Evolutionary conservation across 1,284 basidiomycete genomes (phyloP).

Genomic region (Ganoderma sinense): DNA sequence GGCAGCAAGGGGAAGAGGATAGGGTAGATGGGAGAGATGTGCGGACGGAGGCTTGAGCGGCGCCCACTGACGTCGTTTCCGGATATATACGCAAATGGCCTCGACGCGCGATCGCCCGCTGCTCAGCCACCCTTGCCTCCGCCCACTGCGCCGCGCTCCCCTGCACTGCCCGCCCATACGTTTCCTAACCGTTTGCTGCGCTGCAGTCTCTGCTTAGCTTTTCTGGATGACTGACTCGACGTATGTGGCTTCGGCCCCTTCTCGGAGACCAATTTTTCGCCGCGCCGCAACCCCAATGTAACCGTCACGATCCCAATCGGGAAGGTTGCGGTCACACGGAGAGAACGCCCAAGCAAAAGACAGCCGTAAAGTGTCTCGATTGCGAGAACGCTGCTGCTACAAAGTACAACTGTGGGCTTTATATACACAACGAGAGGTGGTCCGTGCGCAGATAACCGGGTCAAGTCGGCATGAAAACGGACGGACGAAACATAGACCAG

Average conservation of each 20-base stretch:
- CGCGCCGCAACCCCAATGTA: background rate
- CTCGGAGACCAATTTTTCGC: background rate
- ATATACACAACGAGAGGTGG: too few species aligned
- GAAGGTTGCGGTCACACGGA: too few species aligned
- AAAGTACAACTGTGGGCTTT: too few species aligned
- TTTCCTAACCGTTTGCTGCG: slow-evolving; percentile 11
- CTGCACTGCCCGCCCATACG: slow-evolving; percentile 19
- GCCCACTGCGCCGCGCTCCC: slow-evolving; percentile 22
- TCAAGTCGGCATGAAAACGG: too few species aligned
- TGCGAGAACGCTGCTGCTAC: too few species aligned
- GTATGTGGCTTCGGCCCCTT: background rate
- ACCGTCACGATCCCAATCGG: too few species aligned
- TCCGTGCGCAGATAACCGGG: too few species aligned
- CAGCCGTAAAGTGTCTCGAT: too few species aligned
- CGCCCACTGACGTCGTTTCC: slow-evolving; percentile 31
- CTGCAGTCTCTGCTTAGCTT: slow-evolving; percentile 8
- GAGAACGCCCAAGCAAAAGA: too few species aligned
- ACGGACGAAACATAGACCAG: too few species aligned
- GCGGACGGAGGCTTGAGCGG: slow-evolving; percentile 17
- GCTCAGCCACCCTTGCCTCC: slow-evolving; percentile 13
- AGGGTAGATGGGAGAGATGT: slow-evolving; percentile 19
- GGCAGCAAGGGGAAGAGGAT: slow-evolving; percentile 22
- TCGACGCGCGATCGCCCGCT: slow-evolving; percentile 4
- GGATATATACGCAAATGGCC: slow-evolving; percentile 25
- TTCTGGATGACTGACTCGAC: background rate